A percentile compares a stretch with the other conserved stretches of the same genome.
Conservation (phyloP, 2,329 filamentous ascomycete genomes). For the Cadophora sp. region DNA sequence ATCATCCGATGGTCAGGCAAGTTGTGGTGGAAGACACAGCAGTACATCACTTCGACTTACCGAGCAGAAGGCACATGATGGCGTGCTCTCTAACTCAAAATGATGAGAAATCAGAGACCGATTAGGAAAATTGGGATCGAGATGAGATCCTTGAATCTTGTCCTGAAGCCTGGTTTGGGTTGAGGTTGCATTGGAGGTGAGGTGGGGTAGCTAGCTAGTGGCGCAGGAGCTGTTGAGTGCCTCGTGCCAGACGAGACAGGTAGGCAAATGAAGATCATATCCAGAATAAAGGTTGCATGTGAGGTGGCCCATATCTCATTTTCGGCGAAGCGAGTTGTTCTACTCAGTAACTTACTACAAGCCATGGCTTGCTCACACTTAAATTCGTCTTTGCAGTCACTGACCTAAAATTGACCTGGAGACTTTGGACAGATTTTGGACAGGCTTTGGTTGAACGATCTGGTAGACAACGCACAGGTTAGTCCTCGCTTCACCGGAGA, state of each 20-base stretch:
- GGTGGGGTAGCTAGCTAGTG: not conserved
- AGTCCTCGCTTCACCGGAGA: too few species aligned
- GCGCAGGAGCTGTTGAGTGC: not conserved
- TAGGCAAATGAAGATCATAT: not conserved
- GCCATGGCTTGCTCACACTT: too few species aligned
- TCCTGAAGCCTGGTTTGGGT: not conserved
- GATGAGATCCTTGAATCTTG: not conserved
- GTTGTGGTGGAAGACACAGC: not conserved
- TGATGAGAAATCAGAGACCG: not conserved
- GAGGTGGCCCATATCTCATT: too few species aligned
- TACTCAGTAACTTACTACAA: too few species aligned
- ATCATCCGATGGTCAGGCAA: conserved; percentile 9
- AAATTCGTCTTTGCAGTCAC: too few species aligned
- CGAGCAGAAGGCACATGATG: not conserved
- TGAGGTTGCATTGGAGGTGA: not conserved
- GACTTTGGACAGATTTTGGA: too few species aligned
- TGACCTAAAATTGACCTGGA: too few species aligned
- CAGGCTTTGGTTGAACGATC: too few species aligned
- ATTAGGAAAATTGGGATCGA: not conserved
- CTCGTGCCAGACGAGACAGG: not conserved
- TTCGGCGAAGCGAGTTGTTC: too few species aligned
- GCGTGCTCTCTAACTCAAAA: not conserved
- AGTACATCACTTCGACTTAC: not conserved
- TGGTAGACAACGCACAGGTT: too few species aligned
- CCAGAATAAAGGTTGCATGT: not conserved